phyloP scores from a whole-genome alignment of 495 filamentous ascomycete species.

The Acidiella bohemica region DNA sequence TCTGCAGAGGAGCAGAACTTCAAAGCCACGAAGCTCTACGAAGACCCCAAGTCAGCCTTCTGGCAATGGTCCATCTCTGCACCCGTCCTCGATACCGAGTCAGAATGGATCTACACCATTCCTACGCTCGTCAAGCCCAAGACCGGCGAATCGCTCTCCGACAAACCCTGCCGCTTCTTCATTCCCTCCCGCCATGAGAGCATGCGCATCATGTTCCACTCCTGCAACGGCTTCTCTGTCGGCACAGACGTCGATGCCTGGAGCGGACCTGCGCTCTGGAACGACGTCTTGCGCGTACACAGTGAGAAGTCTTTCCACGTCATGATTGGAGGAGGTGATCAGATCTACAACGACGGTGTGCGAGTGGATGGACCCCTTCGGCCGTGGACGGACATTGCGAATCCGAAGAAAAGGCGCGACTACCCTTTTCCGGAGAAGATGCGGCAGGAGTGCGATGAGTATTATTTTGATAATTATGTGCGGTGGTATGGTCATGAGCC shows the following conservation, averaged over 20 bases:
- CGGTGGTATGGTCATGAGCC: slow-evolving; percentile 75
- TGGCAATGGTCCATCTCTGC: slow-evolving; percentile 63
- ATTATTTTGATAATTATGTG: slow-evolving; percentile 81
- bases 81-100: slow-evolving; percentile 40
- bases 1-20: slow-evolving; percentile 23
- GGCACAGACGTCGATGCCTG: slow-evolving; percentile 78
- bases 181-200: slow-evolving; percentile 67
- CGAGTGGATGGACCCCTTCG: slow-evolving; percentile 67
- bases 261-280: slow-evolving; percentile 76
- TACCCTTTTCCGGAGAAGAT: slow-evolving; percentile 63
- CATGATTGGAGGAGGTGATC: slow-evolving; percentile 91
- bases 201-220: slow-evolving; percentile 93
- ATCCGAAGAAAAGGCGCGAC: slow-evolving; percentile 67
- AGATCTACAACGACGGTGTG: slow-evolving; percentile 89
- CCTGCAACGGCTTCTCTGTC: slow-evolving; percentile 91
- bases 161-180: slow-evolving; percentile 38
- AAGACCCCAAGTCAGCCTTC: slow-evolving; percentile 62
- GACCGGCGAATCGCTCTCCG: slow-evolving; percentile 33
- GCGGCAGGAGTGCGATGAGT: slow-evolving; percentile 68
- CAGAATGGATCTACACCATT: slow-evolving; percentile 48
- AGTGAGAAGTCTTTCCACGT: slow-evolving; percentile 69
- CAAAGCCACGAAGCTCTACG: slow-evolving; percentile 58
- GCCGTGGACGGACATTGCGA: slow-evolving; percentile 65
- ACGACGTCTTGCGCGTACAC: slow-evolving; percentile 67
- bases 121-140: slow-evolving; percentile 33